Evolutionary conservation across 1,284 basidiomycete species (phyloP), one percentile per base, ranked within the genome.

Genomic region (Heliocybe sulcata): DNA sequence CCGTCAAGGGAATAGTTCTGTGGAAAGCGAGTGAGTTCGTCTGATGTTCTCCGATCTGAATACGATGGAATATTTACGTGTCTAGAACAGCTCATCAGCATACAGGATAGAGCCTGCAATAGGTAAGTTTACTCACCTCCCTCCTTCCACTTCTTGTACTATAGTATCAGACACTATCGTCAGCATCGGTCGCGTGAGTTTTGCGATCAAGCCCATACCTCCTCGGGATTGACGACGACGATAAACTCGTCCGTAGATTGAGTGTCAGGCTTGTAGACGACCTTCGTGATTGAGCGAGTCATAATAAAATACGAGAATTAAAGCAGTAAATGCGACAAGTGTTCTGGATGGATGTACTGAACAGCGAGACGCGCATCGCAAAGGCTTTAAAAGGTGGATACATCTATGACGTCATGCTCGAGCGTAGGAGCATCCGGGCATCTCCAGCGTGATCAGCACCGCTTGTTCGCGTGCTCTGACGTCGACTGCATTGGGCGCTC

Each of bases 141-240:
- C 12, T 74, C 77, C 69, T 83, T 86, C 85, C 86, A 92, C 67
- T 84, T 87, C 73, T 82, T 80, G 70, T 74, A 90, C 90, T 92
- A 60, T 8, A 35, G 38, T 55, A 22, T 48, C 51, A 55, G 45
- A 29, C 47, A 38, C 38, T 22, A 29, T 56, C 49, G 56, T 58
- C 45, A 66, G 49, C 57, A 57, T 35, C 22, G 31, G 12, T 19
- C 54, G 58, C 57, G 57, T 57, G 48, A 48, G 54, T 48, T 33
- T 54, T 20, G 52, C 12, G 29, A 47, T n/a, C n/a, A 26, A 51
- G 26, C 26, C 63, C 75, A 49, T 61, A 91, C 89, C 79, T 86
- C 80, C 45, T 66, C 73, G 4, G 75, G 75, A 67, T 91, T 80
- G 42, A 92, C 84, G 59, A 90, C 77, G 66, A 85, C 69, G 52